These are phyloP conservation scores for Coprinellus aureogranulatus DNA, from an alignment of 768 basidiomycete genomes.

Conservation along the genomic window DNA sequence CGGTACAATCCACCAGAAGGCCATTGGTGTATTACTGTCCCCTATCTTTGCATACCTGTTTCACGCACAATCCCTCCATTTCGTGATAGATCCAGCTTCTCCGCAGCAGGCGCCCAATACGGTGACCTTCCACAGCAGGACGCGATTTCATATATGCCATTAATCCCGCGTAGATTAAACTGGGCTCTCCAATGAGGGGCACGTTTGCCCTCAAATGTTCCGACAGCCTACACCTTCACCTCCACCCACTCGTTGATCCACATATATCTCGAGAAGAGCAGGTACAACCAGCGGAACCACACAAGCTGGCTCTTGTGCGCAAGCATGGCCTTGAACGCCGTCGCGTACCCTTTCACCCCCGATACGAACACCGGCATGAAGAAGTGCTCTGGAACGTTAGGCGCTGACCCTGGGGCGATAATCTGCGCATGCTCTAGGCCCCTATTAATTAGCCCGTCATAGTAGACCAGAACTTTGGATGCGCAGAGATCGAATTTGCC, in stretches of 20 bases:
- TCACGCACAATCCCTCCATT: too few relatives aligned
- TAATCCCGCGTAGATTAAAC: too few relatives aligned
- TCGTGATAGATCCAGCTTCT: too few relatives aligned
- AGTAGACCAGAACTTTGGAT: slow-evolving; percentile 20
- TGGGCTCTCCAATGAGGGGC: too few relatives aligned
- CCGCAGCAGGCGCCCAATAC: too few relatives aligned
- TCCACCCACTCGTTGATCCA: slow-evolving; percentile 87
- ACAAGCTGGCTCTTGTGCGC: slow-evolving; percentile 73
- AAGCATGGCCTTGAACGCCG: slow-evolving; percentile 65
- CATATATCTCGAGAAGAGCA: slow-evolving; percentile 82
- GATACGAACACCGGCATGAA: slow-evolving; percentile 52
- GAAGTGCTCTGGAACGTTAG: slow-evolving; percentile 12
- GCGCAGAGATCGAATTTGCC: slow-evolving; percentile 45
- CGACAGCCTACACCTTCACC: slow-evolving; percentile 22
- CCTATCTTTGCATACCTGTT: too few relatives aligned
- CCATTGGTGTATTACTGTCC: too few relatives aligned
- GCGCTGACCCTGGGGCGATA: slow-evolving; percentile 10
- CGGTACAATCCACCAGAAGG: too few relatives aligned
- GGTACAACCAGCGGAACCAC: slow-evolving; percentile 89
- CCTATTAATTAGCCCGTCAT: slow-evolving; percentile 20
- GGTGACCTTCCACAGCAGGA: too few relatives aligned
- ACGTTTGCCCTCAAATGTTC: too few relatives aligned
- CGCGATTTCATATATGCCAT: too few relatives aligned
- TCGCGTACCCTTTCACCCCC: slow-evolving; percentile 52
- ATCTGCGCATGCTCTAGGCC: slow-evolving; percentile 4